A percentile compares a stretch with the other conserved stretches of the same genome.
phyloP scores from a whole-genome alignment of 306 rosid genomes.

The Aeschynomene evenia region DNA sequence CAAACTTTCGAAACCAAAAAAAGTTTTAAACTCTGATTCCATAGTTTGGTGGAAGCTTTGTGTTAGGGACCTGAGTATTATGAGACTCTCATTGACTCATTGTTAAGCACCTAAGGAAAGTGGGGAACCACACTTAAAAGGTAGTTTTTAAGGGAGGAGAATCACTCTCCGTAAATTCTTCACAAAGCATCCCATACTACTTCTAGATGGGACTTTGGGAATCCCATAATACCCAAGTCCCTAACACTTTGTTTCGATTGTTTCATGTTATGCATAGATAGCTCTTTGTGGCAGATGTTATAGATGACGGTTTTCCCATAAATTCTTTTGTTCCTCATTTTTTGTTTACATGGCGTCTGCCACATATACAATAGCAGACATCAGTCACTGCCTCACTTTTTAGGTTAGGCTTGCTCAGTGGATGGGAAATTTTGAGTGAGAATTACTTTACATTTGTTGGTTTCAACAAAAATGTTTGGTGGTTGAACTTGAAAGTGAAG shows the following conservation, averaged over 20 bases:
- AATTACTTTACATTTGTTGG: not conserved
- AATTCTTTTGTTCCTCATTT: not conserved
- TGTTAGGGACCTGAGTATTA: too few relatives aligned
- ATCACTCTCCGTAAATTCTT: too few relatives aligned
- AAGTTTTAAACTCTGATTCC: not conserved
- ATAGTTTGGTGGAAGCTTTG: not conserved
- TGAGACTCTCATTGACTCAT: too few relatives aligned
- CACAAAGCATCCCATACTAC: too few relatives aligned
- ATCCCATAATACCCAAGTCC: too few relatives aligned
- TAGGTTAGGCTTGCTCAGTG: not conserved
- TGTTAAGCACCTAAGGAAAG: too few relatives aligned
- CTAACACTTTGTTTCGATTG: slow-evolving; percentile 6
- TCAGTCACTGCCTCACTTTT: slow-evolving; percentile 6
- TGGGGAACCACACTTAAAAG: too few relatives aligned
- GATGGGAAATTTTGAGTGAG: not conserved
- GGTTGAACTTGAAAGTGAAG: not conserved
- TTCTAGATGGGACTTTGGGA: too few relatives aligned
- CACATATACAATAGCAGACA: not conserved
- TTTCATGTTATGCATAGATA: not conserved
- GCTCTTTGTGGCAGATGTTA: not conserved
- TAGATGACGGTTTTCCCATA: not conserved
- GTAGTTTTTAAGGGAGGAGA: too few relatives aligned
- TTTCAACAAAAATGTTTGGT: not conserved
- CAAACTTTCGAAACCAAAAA: not conserved
- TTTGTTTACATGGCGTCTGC: slow-evolving; percentile 3